These are phyloP conservation scores for Coniophora puteana DNA, from an alignment of 1,284 basidiomycete species.

Conservation along the genomic window DNA sequence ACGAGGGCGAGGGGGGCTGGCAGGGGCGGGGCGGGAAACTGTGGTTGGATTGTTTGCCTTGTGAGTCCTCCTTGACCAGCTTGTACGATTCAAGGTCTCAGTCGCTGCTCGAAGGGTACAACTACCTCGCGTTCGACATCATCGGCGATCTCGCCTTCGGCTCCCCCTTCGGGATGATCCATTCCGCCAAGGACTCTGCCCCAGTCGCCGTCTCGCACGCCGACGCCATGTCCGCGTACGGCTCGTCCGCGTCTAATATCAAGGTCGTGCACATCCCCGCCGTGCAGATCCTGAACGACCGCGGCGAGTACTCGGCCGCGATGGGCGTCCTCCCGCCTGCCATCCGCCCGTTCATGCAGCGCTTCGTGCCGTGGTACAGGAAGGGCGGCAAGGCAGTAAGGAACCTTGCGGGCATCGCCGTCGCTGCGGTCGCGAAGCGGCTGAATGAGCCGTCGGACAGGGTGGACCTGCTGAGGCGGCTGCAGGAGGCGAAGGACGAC, in stretches of 20 bases:
- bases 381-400: slow-evolving; percentile 68
- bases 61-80: slow-evolving; percentile 35
- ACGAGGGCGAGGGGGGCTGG: slow-evolving; percentile 68
- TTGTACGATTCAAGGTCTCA: slow-evolving; percentile 2
- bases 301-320: slow-evolving; percentile 84
- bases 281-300: slow-evolving; percentile 83
- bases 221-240: slow-evolving; percentile 56
- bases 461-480: slow-evolving; percentile 78
- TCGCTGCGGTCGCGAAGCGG: slow-evolving; percentile 78
- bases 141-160: slow-evolving; percentile 85
- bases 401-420: slow-evolving; percentile 76
- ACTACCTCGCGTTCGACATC: slow-evolving; percentile 87
- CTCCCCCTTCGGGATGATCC: slow-evolving; percentile 86
- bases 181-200: slow-evolving; percentile 71
- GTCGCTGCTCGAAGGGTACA: slow-evolving; percentile 49
- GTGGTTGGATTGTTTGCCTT: slow-evolving; percentile 74
- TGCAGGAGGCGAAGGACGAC: slow-evolving; percentile 76
- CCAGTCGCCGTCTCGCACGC: slow-evolving; percentile 49
- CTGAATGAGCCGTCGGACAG: slow-evolving; percentile 63
- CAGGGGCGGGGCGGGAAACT: slow-evolving; percentile 54
- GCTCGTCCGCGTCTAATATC: too few species aligned
- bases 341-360: slow-evolving; percentile 66
- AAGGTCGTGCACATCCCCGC: slow-evolving; percentile 73
- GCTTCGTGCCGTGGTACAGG: slow-evolving; percentile 73
- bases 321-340: slow-evolving; percentile 77